phyloP scores from a whole-genome alignment of 805 yeast genomes.

The Alloascoidea hylecoeti region DNA sequence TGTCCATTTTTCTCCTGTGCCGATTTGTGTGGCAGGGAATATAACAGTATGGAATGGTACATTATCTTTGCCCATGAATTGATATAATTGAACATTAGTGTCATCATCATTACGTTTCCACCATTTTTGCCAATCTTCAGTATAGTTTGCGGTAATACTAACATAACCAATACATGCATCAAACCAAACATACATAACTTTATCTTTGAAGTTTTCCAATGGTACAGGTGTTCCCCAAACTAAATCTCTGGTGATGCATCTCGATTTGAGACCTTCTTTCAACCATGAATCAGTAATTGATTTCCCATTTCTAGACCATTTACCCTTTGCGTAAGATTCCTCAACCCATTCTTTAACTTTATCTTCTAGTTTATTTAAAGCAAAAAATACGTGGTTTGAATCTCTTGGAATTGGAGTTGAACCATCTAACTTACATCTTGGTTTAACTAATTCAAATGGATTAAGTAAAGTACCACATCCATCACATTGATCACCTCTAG shows the following conservation, averaged over 20 bases:
- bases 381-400: constrained; percentile 77
- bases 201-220: constrained; percentile 66
- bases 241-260: constrained; percentile 95
- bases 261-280: constrained; percentile 81
- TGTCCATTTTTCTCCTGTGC: constrained; percentile 85
- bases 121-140: constrained; percentile 75
- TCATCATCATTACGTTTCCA: constrained; percentile 93
- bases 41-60: constrained; percentile 98
- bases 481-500: constrained; percentile 99
- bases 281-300: constrained; percentile 90
- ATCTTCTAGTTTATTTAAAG: constrained; percentile 74
- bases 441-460: constrained; percentile 87
- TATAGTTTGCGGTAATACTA: constrained; percentile 90
- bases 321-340: constrained; percentile 53
- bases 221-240: constrained; percentile 99
- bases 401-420: constrained; percentile 67
- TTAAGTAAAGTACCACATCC: constrained; percentile 82
- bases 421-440: constrained; percentile 88
- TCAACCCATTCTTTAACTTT: constrained; percentile 60
- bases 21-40: constrained; percentile 87
- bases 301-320: constrained; percentile 86
- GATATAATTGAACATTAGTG: constrained; percentile 77
- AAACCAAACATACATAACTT: constrained; percentile 96
- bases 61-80: constrained; percentile 98
- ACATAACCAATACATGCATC: constrained; percentile 97